These are phyloP conservation scores for Zoysia matrella DNA, from an alignment of 202 grass and related monocot species.

Conservation along the genomic window DNA sequence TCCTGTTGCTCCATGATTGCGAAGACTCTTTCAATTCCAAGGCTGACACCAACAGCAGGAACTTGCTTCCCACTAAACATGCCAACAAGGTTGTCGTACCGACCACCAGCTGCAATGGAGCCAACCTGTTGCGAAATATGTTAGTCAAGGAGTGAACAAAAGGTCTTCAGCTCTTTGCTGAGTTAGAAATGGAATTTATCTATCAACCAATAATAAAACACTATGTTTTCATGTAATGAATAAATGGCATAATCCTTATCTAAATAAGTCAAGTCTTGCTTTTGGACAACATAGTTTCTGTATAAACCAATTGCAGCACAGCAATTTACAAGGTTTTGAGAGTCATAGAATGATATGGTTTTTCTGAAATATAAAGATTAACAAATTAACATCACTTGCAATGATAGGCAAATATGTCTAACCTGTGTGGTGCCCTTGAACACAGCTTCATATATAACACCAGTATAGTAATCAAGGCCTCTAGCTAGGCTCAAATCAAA, in stretches of 20 bases:
- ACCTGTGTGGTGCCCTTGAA: slow-evolving; percentile 93
- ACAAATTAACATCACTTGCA: background rate
- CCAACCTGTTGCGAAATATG: slow-evolving; percentile 66
- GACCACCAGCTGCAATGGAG: slow-evolving; percentile 92
- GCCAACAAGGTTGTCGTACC: slow-evolving; percentile 91
- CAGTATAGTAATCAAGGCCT: slow-evolving; percentile 97
- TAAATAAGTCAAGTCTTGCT: background rate
- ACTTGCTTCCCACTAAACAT: slow-evolving; percentile 97
- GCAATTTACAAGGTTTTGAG: background rate
- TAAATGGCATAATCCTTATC: background rate
- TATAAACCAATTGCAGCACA: background rate
- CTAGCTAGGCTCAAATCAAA: slow-evolving; percentile 98
- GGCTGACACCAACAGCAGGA: slow-evolving; percentile 94
- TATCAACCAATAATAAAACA: background rate
- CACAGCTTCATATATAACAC: slow-evolving; percentile 97
- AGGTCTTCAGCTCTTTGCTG: background rate
- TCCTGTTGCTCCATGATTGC: slow-evolving; percentile 94
- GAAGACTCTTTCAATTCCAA: slow-evolving; percentile 97
- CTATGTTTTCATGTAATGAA: background rate
- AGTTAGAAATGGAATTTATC: background rate
- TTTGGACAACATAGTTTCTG: slow-evolving; percentile 5
- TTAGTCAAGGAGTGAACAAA: slow-evolving; percentile 27
- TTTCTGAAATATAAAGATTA: background rate
- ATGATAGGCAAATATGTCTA: slow-evolving; percentile 7
- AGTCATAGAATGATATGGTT: background rate